These are phyloP conservation scores for Ustilago bromivora DNA, from an alignment of 1,284 basidiomycete species.

Conservation along the genomic window DNA sequence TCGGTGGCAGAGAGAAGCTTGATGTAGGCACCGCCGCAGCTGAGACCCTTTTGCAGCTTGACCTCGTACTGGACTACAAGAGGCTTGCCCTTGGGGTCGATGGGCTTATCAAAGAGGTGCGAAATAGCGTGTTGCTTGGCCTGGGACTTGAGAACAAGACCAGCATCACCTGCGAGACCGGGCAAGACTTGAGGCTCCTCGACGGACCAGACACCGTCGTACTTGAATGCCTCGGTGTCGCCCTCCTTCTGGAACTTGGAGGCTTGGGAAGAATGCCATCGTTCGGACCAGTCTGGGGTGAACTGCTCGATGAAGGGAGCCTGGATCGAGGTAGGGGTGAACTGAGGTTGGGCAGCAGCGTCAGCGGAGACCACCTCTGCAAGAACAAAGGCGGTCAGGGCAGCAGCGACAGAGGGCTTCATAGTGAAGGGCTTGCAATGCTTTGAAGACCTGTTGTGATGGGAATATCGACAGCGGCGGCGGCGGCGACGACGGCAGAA, in stretches of 20 bases:
- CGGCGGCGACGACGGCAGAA: not conserved
- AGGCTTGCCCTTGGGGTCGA: constrained; percentile 87
- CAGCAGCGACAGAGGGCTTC: constrained; percentile 47
- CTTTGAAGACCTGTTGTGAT: not conserved
- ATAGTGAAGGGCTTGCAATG: constrained; percentile 13
- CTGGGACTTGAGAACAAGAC: constrained; percentile 76
- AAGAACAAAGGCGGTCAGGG: constrained; percentile 45
- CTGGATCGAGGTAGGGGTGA: constrained; percentile 82
- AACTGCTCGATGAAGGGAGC: constrained; percentile 99
- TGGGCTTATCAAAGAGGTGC: constrained; percentile 82
- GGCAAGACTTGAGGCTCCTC: constrained; percentile 84
- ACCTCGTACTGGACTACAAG: constrained; percentile 95
- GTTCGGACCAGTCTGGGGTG: constrained; percentile 85
- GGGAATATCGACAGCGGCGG: not conserved
- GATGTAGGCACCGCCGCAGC: constrained; percentile 98
- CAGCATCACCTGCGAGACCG: constrained; percentile 70
- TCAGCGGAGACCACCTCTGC: constrained; percentile 44
- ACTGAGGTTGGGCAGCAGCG: constrained; percentile 38
- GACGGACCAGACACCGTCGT: constrained; percentile 96
- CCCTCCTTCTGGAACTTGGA: constrained; percentile 78
- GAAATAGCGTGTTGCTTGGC: constrained; percentile 98
- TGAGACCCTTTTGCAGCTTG: constrained; percentile 98
- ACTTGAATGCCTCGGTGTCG: constrained; percentile 77
- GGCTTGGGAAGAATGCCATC: constrained; percentile 96
- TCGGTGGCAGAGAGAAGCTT: constrained; percentile 81